These are phyloP conservation scores for Colletotrichum paranaense DNA, from an alignment of 2,329 filamentous ascomycete species.

Conservation along the genomic window DNA sequence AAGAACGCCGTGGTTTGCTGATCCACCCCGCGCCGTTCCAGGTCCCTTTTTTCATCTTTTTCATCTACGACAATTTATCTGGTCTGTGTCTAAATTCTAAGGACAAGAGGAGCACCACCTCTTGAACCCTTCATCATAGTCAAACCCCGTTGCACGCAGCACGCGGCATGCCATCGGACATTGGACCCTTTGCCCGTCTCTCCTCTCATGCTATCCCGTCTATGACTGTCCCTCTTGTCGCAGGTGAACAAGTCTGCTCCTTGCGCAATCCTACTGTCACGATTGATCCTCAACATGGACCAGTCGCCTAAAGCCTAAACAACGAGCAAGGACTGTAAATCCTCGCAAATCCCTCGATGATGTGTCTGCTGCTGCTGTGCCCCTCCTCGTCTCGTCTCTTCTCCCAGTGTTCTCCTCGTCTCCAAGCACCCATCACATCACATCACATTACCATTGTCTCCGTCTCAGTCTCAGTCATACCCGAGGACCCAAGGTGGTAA, in stretches of 20 bases:
- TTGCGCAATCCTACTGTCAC: conserved; percentile 19
- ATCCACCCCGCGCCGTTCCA: conserved; percentile 18
- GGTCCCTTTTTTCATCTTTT: neutral
- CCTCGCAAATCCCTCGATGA: neutral
- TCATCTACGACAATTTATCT: conserved; percentile 2
- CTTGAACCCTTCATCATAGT: conserved; percentile 5
- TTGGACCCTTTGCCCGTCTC: neutral
- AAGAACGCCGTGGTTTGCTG: conserved; percentile 10
- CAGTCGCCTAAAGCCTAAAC: conserved; percentile 26
- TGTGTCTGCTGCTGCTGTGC: neutral
- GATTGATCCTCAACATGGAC: conserved; percentile 25
- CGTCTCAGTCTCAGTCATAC: neutral
- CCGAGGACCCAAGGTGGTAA: neutral
- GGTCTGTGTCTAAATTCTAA: neutral
- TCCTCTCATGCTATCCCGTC: neutral
- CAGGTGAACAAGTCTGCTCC: conserved; percentile 29
- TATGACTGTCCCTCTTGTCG: conserved; percentile 1
- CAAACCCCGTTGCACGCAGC: neutral
- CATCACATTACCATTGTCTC: neutral
- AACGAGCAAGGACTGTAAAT: neutral
- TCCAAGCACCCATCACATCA: neutral
- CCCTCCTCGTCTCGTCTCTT: neutral
- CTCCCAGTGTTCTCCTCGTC: neutral
- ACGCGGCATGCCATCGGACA: neutral
- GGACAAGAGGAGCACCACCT: neutral